A percentile compares a stretch with the other conserved stretches of the same genome.
phyloP scores from a whole-genome alignment of 164 flowering plant genomes.

The Chimonanthus praecox region DNA sequence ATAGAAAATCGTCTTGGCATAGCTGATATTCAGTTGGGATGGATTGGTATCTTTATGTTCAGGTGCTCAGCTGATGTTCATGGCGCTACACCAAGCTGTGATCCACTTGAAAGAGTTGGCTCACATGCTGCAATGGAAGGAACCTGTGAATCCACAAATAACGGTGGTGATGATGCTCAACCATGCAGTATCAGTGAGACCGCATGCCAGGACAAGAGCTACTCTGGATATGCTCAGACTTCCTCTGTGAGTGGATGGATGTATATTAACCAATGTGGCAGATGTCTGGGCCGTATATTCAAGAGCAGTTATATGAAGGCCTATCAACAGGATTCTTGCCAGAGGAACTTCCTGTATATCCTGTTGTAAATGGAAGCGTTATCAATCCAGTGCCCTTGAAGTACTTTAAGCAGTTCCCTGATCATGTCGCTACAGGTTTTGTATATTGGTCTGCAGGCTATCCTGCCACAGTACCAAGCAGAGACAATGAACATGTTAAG shows the following conservation, averaged over 20 bases:
- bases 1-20: background rate
- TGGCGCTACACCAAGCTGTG: constrained; percentile 16
- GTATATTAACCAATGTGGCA: constrained; percentile 72
- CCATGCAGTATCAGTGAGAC: constrained; percentile 17
- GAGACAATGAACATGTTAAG: constrained; percentile 7
- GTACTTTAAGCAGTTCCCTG: constrained; percentile 75
- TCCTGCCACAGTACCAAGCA: constrained; percentile 5
- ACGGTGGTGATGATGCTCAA: constrained; percentile 19
- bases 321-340: constrained; percentile 84
- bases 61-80: constrained; percentile 18
- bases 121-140: constrained; percentile 32
- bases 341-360: constrained; percentile 83
- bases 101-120: constrained; percentile 20
- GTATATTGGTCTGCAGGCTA: constrained; percentile 26
- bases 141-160: constrained; percentile 31
- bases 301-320: constrained; percentile 81
- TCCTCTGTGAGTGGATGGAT: constrained; percentile 78
- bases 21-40: background rate
- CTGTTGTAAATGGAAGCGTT: constrained; percentile 57
- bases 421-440: constrained; percentile 79
- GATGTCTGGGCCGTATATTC: constrained; percentile 93
- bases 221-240: constrained; percentile 24
- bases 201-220: constrained; percentile 19
- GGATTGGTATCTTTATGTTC: background rate
- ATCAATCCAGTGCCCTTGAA: constrained; percentile 68